Percentiles rank a stretch among this genome's conserved stretches.
Conservation (phyloP, 257 asterid species). For the Fraxinus pennsylvanica region DNA sequence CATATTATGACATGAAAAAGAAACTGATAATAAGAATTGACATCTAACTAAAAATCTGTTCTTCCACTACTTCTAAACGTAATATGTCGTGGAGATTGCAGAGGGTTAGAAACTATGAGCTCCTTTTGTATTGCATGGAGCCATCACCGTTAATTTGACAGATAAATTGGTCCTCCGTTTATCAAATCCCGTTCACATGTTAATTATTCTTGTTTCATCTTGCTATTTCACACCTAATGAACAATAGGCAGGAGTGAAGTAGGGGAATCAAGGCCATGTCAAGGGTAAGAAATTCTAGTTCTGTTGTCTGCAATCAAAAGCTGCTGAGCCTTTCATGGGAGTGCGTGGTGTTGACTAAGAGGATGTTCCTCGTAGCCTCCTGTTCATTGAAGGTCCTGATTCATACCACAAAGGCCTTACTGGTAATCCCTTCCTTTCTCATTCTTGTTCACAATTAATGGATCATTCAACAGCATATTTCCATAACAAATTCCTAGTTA, state of each 20-base stretch:
- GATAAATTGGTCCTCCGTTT: background rate
- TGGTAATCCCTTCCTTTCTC: conserved; percentile 44
- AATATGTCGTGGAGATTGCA: background rate
- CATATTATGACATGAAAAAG: too few species aligned
- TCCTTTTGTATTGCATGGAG: background rate
- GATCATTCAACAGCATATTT: background rate
- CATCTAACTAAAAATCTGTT: too few species aligned
- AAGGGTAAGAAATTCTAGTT: conserved; percentile 76
- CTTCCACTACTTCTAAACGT: background rate
- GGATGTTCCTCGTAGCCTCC: conserved; percentile 76
- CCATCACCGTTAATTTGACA: background rate
- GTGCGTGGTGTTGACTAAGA: conserved; percentile 58
- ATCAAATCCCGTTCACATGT: background rate
- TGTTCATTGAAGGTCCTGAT: conserved; percentile 82
- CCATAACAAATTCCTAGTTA: background rate
- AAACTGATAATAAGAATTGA: background rate
- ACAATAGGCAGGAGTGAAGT: conserved; percentile 66
- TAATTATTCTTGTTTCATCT: conserved; percentile 5
- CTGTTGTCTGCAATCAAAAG: conserved; percentile 87
- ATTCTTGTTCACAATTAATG: background rate
- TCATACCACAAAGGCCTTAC: conserved; percentile 84
- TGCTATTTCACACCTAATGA: background rate
- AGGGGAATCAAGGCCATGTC: conserved; percentile 68
- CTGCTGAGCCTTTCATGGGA: conserved; percentile 87
- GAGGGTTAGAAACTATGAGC: background rate